A percentile compares a stretch with the other conserved stretches of the same genome.
phyloP scores from a whole-genome alignment of 2,329 filamentous ascomycete species.

The Trichoderma sp. region DNA sequence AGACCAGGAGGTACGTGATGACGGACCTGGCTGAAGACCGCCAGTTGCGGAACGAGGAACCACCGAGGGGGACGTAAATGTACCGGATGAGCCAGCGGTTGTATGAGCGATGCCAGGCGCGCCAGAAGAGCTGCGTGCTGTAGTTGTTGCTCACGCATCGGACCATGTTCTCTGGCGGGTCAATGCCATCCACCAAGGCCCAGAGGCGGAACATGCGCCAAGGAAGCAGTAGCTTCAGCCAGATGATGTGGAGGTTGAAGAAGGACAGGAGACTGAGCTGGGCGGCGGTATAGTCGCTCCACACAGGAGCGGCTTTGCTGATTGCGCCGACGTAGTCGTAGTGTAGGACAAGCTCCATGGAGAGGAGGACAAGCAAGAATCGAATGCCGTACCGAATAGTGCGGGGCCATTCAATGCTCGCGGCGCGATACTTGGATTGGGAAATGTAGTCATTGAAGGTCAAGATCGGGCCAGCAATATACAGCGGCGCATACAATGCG shows the following conservation, averaged over 20 bases:
- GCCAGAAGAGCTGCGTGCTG: constrained; percentile 89
- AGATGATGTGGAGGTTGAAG: constrained; percentile 96
- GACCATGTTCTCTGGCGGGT: constrained; percentile 97
- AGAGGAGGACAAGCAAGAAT: constrained; percentile 75
- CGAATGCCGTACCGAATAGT: constrained; percentile 81
- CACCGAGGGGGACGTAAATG: constrained; percentile 89
- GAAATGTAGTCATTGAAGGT: constrained; percentile 98
- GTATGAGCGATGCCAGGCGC: constrained; percentile 91
- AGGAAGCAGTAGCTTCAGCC: constrained; percentile 93
- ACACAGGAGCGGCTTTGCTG: constrained; percentile 74
- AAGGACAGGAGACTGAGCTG: constrained; percentile 89
- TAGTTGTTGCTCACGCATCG: constrained; percentile 96
- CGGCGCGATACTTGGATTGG: constrained; percentile 72
- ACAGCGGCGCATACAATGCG: constrained; percentile 86
- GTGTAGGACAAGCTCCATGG: constrained; percentile 90
- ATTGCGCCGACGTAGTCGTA: constrained; percentile 94
- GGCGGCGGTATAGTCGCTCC: constrained; percentile 80
- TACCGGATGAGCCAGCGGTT: constrained; percentile 95
- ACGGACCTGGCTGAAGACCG: constrained; percentile 58
- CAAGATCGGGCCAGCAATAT: constrained; percentile 87
- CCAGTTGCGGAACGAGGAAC: constrained; percentile 54
- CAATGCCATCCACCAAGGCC: constrained; percentile 85
- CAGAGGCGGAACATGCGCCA: constrained; percentile 99
- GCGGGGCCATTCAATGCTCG: constrained; percentile 68
- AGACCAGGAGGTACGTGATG: constrained; percentile 78